A percentile compares a stretch with the other conserved stretches of the same genome.
phyloP scores from a whole-genome alignment of 2,329 filamentous ascomycete genomes.

The Trichoderma sp. region DNA sequence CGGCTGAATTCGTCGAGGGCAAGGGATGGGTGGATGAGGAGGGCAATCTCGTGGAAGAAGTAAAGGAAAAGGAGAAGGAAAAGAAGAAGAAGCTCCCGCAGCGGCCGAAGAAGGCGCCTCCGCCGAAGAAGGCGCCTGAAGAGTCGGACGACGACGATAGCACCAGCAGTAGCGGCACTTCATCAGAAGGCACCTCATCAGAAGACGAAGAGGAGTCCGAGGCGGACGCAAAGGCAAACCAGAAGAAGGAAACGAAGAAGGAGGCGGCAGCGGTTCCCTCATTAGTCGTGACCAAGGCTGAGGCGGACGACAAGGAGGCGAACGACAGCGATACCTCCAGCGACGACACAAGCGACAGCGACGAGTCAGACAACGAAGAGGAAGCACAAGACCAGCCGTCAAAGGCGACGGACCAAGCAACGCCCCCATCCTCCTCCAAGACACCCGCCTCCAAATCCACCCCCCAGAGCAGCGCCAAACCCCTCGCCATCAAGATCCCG shows the following conservation, averaged over 20 bases:
- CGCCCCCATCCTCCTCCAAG: constrained; percentile 35
- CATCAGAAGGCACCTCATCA: constrained; percentile 39
- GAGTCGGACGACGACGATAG: constrained; percentile 41
- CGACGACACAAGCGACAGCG: constrained; percentile 28
- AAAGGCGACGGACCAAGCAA: constrained; percentile 30
- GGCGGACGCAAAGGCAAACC: neutral
- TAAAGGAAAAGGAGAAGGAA: constrained; percentile 44
- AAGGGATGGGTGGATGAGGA: constrained; percentile 85
- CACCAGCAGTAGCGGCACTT: constrained; percentile 46
- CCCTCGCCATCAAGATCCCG: constrained; percentile 59
- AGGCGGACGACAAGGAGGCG: constrained; percentile 3
- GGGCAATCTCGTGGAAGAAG: constrained; percentile 72
- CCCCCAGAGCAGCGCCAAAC: constrained; percentile 54
- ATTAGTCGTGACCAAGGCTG: constrained; percentile 20
- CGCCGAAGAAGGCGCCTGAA: constrained; percentile 31
- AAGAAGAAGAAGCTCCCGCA: constrained; percentile 23
- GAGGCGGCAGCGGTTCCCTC: constrained; percentile 34
- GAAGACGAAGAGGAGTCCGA: constrained; percentile 32
- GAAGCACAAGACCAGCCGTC: constrained; percentile 10
- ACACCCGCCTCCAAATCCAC: constrained; percentile 46
- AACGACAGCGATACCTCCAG: constrained; percentile 17
- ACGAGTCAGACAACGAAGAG: constrained; percentile 26
- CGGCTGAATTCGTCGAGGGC: constrained; percentile 72
- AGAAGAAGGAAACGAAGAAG: constrained; percentile 25
- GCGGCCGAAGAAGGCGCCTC: constrained; percentile 33